These are phyloP conservation scores for Cercospora sojina DNA, from an alignment of 2,329 filamentous ascomycete species.

Conservation along the genomic window DNA sequence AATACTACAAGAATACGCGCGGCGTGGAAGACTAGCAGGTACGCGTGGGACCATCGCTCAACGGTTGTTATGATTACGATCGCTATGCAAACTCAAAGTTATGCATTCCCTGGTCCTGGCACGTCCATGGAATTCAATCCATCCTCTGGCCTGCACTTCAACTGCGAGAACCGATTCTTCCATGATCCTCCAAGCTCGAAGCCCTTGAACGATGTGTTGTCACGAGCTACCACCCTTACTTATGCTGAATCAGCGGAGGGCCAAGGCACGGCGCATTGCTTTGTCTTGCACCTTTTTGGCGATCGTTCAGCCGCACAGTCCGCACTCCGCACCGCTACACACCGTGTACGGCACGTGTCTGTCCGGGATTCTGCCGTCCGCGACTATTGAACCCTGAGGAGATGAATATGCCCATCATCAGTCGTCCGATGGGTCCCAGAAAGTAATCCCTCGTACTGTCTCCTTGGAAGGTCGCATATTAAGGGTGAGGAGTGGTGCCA, in stretches of 20 bases:
- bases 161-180: neutral
- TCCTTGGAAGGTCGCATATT: neutral
- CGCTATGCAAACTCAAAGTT: neutral
- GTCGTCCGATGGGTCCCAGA: neutral
- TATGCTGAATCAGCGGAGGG: neutral
- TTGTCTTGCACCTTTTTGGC: neutral
- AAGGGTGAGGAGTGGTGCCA: neutral
- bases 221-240: neutral
- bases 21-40: neutral
- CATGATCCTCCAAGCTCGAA: neutral
- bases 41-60: neutral
- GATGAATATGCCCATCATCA: neutral
- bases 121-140: neutral
- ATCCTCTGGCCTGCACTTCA: neutral
- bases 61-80: neutral
- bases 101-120: neutral
- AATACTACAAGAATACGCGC: neutral
- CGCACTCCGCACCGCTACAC: neutral
- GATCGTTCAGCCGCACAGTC: neutral
- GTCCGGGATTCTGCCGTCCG: neutral
- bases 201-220: neutral
- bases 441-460: neutral
- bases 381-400: neutral
- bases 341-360: neutral
- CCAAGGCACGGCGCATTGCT: neutral